Percentiles rank a stretch among this genome's conserved stretches.
These are phyloP conservation scores for Prunus salicina DNA, from an alignment of 306 rosid genomes.

Conservation along the genomic window DNA sequence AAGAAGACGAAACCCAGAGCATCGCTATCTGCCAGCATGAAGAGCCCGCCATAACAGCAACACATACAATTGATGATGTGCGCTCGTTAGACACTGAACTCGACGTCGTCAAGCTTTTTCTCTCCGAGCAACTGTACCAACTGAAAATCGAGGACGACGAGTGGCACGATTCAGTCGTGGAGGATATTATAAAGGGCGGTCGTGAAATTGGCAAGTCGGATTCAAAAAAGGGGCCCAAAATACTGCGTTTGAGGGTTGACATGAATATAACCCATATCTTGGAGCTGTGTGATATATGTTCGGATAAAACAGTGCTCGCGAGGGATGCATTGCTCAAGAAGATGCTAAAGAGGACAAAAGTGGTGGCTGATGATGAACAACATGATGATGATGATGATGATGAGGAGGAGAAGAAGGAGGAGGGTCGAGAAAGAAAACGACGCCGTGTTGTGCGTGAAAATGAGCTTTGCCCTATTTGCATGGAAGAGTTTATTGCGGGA, in stretches of 20 bases:
- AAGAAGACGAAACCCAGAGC: neutral
- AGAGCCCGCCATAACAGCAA: neutral
- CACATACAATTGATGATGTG: neutral
- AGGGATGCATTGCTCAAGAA: neutral
- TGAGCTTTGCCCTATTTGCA: neutral
- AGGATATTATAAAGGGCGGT: neutral
- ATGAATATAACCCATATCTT: neutral
- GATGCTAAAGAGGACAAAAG: neutral
- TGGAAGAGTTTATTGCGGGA: neutral
- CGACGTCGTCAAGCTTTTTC: neutral
- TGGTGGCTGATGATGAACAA: neutral
- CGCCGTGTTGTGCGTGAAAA: neutral
- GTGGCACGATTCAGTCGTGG: neutral
- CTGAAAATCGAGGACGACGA: too few species aligned
- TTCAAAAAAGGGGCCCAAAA: neutral
- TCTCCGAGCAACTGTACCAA: neutral
- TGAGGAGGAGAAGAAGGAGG: neutral
- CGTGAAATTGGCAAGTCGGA: neutral
- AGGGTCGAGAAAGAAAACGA: neutral
- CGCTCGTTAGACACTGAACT: neutral
- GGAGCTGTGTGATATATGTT: neutral
- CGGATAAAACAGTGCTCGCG: neutral
- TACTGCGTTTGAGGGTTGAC: neutral
- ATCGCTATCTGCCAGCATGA: neutral
- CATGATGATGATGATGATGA: neutral